phyloP scores from a whole-genome alignment of 495 filamentous ascomycete species.

The Penicillium riverlandense region DNA sequence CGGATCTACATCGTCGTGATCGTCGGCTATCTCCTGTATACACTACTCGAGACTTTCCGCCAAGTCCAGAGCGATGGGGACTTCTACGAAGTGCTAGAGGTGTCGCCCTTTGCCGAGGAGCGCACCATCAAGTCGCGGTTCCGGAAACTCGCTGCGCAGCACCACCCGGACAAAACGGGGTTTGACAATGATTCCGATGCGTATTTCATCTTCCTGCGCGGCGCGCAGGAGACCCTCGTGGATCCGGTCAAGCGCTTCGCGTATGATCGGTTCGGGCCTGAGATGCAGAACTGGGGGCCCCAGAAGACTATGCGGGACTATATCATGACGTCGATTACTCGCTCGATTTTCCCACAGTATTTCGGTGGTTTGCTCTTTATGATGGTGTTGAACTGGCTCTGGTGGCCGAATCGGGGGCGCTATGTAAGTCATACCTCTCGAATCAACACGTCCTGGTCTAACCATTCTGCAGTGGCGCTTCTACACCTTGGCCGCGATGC shows the following conservation, averaged over 20 bases:
- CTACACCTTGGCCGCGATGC: conserved; percentile 59
- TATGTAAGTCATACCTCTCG: conserved; percentile 36
- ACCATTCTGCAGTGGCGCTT: conserved; percentile 66
- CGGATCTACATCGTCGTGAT: conserved; percentile 80
- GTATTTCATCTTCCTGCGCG: conserved; percentile 75
- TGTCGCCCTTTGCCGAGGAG: conserved; percentile 62
- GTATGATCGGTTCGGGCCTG: conserved; percentile 86
- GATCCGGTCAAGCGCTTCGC: conserved; percentile 79
- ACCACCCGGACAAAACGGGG: conserved; percentile 83
- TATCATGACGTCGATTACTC: conserved; percentile 54
- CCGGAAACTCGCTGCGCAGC: conserved; percentile 71
- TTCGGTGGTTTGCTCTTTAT: conserved; percentile 51
- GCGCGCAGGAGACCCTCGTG: conserved; percentile 73
- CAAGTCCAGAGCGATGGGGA: conserved; percentile 60
- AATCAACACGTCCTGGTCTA: neutral
- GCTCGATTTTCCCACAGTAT: conserved; percentile 56
- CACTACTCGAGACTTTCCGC: conserved; percentile 87
- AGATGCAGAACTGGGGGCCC: conserved; percentile 59
- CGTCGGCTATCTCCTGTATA: conserved; percentile 78
- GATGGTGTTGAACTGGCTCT: conserved; percentile 62
- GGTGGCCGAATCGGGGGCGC: conserved; percentile 76
- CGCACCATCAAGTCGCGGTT: conserved; percentile 77
- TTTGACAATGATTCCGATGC: conserved; percentile 30
- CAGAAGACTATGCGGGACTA: conserved; percentile 69
- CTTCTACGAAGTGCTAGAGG: conserved; percentile 70